Conservation (phyloP, 345 rosid genomes). For the Passiflora organensis region DNA sequence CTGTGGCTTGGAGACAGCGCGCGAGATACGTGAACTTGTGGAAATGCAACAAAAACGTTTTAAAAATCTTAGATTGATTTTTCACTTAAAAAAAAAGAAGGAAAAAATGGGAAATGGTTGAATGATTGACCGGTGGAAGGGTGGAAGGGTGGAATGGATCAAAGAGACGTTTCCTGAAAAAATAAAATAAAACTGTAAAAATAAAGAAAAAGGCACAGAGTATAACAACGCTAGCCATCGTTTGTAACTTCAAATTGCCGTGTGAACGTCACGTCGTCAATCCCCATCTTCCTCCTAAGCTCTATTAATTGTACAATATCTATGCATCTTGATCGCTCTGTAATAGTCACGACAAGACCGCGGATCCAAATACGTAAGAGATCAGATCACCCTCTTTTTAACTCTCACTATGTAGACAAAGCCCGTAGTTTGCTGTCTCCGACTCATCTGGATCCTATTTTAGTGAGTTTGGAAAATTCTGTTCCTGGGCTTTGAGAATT, state of each 20-base stretch:
- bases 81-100: no score
- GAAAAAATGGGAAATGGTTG: no score
- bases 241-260: constrained; percentile 2
- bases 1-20: no score
- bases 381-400: background rate
- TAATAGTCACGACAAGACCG: background rate
- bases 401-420: background rate
- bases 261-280: constrained; percentile 10
- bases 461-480: background rate
- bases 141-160: no score
- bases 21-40: no score
- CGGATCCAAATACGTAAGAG: background rate
- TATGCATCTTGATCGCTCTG: background rate
- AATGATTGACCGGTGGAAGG: no score
- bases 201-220: background rate
- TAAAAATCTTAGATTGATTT: no score
- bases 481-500: background rate
- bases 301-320: background rate
- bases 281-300: no score
- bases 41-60: no score
- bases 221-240: no score
- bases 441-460: background rate
- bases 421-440: background rate
- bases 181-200: no score
- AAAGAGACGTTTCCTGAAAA: constrained; percentile 5